Evolutionary conservation across 208 protist species (phyloP).

Genomic region (Trypanosoma theileri): DNA sequence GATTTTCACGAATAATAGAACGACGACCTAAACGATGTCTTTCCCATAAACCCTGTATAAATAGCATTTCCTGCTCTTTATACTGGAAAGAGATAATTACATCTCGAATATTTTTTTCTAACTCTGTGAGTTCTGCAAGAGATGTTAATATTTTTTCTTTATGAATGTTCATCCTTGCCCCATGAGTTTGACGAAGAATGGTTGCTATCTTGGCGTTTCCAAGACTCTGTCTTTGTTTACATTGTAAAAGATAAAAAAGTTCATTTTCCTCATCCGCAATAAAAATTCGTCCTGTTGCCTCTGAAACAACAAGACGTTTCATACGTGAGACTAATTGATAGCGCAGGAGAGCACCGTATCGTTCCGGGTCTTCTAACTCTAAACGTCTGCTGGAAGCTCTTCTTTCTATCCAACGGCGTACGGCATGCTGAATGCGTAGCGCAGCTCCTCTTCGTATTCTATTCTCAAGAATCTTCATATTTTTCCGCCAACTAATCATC

Average conservation of each 20-base stretch:
- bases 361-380: conserved; percentile 31
- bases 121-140: conserved; percentile 22
- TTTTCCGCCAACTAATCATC: conserved; percentile 51
- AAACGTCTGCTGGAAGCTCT: conserved; percentile 31
- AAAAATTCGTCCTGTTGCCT: conserved; percentile 49
- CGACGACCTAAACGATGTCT: conserved; percentile 43
- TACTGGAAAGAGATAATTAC: conserved; percentile 24
- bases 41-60: conserved; percentile 29
- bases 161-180: conserved; percentile 42
- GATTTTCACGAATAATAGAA: conserved; percentile 39
- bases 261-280: conserved; percentile 51
- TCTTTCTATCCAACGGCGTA: conserved; percentile 54
- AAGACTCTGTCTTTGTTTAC: conserved; percentile 36
- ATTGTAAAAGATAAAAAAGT: conserved; percentile 39
- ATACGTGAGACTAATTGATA: conserved; percentile 36
- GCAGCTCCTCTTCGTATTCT: conserved; percentile 41
- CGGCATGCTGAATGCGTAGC: conserved; percentile 44
- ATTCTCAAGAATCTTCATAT: conserved; percentile 41
- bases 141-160: conserved; percentile 41
- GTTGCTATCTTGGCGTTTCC: conserved; percentile 42
- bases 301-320: conserved; percentile 40
- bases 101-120: conserved; percentile 34
- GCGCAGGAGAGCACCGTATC: conserved; percentile 33
- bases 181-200: conserved; percentile 45
- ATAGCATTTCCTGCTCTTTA: conserved; percentile 15